Percentiles rank a stretch among this genome's conserved stretches.
phyloP scores from a whole-genome alignment of 1,284 basidiomycete species.

The Pterula multifida region DNA sequence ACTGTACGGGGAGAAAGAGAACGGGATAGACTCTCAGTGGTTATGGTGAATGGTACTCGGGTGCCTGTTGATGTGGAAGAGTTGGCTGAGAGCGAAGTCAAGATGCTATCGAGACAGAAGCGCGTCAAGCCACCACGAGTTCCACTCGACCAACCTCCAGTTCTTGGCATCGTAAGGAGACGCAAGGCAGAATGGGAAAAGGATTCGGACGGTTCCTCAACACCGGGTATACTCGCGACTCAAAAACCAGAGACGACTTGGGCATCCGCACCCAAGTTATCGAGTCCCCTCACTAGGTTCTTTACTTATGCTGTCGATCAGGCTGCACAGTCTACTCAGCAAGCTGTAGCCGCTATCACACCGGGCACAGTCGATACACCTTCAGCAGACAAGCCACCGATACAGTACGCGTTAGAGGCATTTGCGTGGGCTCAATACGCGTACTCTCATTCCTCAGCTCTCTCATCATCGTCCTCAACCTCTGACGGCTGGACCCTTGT shows the following conservation, averaged over 20 bases:
- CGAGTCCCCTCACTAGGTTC: conserved; percentile 61
- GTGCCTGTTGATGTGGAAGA: conserved; percentile 87
- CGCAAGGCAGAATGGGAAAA: conserved; percentile 57
- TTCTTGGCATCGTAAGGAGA: conserved; percentile 58
- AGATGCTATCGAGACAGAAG: conserved; percentile 73
- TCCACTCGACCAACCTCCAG: conserved; percentile 87
- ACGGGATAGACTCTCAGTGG: conserved; percentile 67
- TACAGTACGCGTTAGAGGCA: conserved; percentile 72
- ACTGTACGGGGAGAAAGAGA: conserved; percentile 82
- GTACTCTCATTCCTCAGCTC: conserved; percentile 38
- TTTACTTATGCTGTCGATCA: conserved; percentile 68
- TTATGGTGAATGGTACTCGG: conserved; percentile 86
- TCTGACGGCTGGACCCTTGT: conserved; percentile 65
- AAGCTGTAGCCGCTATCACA: conserved; percentile 59
- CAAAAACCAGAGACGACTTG: conserved; percentile 19
- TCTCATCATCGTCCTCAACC: neutral
- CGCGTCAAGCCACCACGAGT: conserved; percentile 79
- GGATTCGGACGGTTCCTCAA: conserved; percentile 17
- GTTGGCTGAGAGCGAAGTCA: conserved; percentile 80
- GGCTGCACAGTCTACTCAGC: conserved; percentile 57
- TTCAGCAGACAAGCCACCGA: conserved; percentile 47
- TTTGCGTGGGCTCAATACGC: conserved; percentile 71
- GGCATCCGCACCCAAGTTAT: conserved; percentile 46
- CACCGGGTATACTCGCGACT: conserved; percentile 12
- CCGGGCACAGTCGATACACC: conserved; percentile 36